phyloP scores from a whole-genome alignment of 2,329 filamentous ascomycete genomes.

The Penicillium expansum region DNA sequence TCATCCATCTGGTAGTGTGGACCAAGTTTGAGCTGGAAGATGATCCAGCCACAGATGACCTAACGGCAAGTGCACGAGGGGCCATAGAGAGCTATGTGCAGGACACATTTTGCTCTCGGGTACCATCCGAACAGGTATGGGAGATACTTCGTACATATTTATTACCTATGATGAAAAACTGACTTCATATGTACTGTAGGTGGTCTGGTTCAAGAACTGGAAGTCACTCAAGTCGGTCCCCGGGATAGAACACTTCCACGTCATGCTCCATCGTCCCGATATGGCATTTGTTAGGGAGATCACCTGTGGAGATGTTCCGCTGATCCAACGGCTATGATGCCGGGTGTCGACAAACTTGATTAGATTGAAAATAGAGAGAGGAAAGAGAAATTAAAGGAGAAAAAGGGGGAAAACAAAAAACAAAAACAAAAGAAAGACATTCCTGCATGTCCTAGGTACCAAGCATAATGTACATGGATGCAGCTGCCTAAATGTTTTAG shows the following conservation, averaged over 20 bases:
- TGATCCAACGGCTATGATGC: constrained; percentile 49
- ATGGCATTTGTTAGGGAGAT: constrained; percentile 65
- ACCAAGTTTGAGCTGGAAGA: constrained; percentile 80
- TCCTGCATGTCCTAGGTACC: not conserved
- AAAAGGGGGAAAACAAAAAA: too few species aligned
- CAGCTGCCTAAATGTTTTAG: not conserved
- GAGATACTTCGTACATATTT: constrained; percentile 26
- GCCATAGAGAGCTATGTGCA: constrained; percentile 71
- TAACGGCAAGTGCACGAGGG: constrained; percentile 61
- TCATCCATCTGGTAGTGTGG: constrained; percentile 88
- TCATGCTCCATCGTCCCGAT: constrained; percentile 81
- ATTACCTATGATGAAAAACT: not conserved
- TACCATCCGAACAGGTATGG: constrained; percentile 40
- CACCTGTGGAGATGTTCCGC: constrained; percentile 70
- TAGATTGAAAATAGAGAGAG: not conserved
- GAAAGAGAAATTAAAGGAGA: too few species aligned
- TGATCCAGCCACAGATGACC: constrained; percentile 62
- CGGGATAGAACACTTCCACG: constrained; percentile 89
- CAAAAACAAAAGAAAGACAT: not conserved
- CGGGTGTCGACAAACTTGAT: not conserved
- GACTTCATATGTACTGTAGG: constrained; percentile 44
- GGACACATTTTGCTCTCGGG: constrained; percentile 58
- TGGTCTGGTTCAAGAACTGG: constrained; percentile 95
- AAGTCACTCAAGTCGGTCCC: constrained; percentile 77
- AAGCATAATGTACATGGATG: not conserved